Base-by-base conservation (phyloP, 306 rosid species). In the Inga oerstediana region DNA sequence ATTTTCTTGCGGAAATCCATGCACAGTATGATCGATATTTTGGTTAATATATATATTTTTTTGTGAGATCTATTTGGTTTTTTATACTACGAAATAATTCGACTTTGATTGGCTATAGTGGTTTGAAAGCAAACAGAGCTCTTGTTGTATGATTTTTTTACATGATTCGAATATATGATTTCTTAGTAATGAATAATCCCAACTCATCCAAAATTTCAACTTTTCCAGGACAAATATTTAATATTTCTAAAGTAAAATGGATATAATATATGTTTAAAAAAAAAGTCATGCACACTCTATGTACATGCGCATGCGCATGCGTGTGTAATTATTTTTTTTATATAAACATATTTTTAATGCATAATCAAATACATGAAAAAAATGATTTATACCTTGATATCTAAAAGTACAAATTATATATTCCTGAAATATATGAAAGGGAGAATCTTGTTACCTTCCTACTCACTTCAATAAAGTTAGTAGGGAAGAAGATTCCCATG, bases 401-500 rank as follows among this genome's bases (percentile, higher is more conserved):
- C 20, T 49, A 20, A 61, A 71, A 41, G 75, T 72, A 84, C 80
- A 24, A 86, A 59, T 22, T 59, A 59, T n/a, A 49, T 83, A 84
- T 74, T 87, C 34, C 80, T 82, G 74, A 83, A 88, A 82, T 45
- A 49, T 81, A 78, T 48, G 75, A 77, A 79, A 79, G 88, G 24
- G 56, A 87, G 99, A 96, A 96, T 96, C 97, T 96, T 91, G 90
- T 94, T 94, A 94, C 90, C 98, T 94, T 96, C 94, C 87, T 46
- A 83, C 90, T 94, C 98, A 92, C 98, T 96, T 94, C 99, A 88
- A 51, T 78, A 92, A 96, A 91, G 97, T 76, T 64, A 89, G 34
- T n/a, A 92, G 86, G 86, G 93, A 88, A 83, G 91, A 85, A 87
- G 96, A 91, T 94, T 91, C 98, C 80, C 88, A n/a, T n/a, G 49